Base-by-base conservation (phyloP, 176 grass and related monocot genomes). In the Puya raimondii region DNA sequence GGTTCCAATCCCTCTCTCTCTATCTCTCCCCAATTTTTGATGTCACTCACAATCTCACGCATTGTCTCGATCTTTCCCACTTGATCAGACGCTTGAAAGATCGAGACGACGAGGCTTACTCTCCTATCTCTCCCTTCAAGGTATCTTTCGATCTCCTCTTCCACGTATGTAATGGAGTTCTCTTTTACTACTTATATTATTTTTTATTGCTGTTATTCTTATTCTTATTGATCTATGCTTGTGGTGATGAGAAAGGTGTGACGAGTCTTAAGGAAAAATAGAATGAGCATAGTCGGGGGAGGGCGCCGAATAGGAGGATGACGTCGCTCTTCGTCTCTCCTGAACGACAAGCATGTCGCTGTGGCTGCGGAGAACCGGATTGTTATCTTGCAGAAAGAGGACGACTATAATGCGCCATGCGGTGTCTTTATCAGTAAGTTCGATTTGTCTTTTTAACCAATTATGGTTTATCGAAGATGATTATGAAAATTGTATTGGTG, bases 81-180 rank as follows among this genome's bases (percentile, higher is more conserved):
- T 48, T n/a, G 53, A 80, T 75, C 72, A 85, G 82, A 79, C 59
- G 7, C 26, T 66, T 16, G 51, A 23, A 64, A 69, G 70, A 65
- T 76, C 69, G 61, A 70, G 63, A 11, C 73, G 59, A 57, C 70
- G 79, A 10, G 77, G 85, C 8, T 68, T 90, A 17, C 67, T 97
- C 65, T 92, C 93, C 16, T 92, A 90, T 59, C 84, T 92, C 68
- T 90, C 89, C 12, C 69, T 96, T 53, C 74, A 80, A 85, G 79
- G 89, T 90, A 77, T 64, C 21, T 18, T 74, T 2, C 48, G 18
- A 59, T 51, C 10, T 14, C 16, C 18, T 69, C 48, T 49, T 53
- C n/a, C 26, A 63, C 23, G 47, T 1, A 1, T 64, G 51, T 69
- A 12, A n/a, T 22, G 14, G 3, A 9, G 16, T 58, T 58, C 18